phyloP scores from a whole-genome alignment of 805 yeast genomes.

The Metschnikowia koreensis region DNA sequence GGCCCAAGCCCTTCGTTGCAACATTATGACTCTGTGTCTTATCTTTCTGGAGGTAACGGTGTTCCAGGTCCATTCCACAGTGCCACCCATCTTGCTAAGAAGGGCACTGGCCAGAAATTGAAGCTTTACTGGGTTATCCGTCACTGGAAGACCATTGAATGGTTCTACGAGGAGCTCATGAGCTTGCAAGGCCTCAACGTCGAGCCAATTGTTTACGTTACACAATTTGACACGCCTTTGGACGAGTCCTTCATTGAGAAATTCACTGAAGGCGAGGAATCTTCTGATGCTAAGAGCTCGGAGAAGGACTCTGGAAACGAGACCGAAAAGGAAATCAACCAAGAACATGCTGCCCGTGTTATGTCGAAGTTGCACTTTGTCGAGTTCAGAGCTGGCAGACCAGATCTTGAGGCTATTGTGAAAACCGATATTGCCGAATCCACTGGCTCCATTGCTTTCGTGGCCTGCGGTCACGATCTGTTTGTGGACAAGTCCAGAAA shows the following conservation, averaged over 20 bases:
- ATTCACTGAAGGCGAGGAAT: no score
- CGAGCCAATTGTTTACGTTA: slow-evolving; percentile 38
- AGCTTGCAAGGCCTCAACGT: slow-evolving; percentile 31
- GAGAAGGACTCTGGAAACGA: slow-evolving; percentile 5
- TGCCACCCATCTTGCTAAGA: slow-evolving; percentile 28
- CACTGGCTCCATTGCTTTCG: slow-evolving; percentile 44
- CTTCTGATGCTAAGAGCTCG: slow-evolving; percentile 13
- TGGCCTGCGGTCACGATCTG: slow-evolving; percentile 61
- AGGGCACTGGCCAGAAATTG: slow-evolving; percentile 11
- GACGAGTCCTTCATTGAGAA: slow-evolving; percentile 8
- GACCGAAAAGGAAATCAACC: slow-evolving; percentile 8
- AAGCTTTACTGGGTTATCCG: slow-evolving; percentile 42
- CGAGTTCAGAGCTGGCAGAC: slow-evolving; percentile 47
- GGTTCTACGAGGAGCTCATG: slow-evolving; percentile 39
- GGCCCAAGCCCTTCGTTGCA: slow-evolving; percentile 49
- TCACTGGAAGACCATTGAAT: slow-evolving; percentile 37
- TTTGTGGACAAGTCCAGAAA: slow-evolving; percentile 58
- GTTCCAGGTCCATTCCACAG: slow-evolving; percentile 55
- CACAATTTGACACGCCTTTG: slow-evolving; percentile 17
- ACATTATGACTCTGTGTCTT: slow-evolving; percentile 45
- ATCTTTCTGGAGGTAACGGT: slow-evolving; percentile 66
- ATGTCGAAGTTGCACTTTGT: slow-evolving; percentile 30
- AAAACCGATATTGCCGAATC: slow-evolving; percentile 35
- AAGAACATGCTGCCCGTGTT: slow-evolving; percentile 15
- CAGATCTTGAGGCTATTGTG: slow-evolving; percentile 35